Percentiles rank a stretch among this genome's conserved stretches.
Conservation (phyloP, 768 basidiomycete species). For the Suillus subluteus region DNA sequence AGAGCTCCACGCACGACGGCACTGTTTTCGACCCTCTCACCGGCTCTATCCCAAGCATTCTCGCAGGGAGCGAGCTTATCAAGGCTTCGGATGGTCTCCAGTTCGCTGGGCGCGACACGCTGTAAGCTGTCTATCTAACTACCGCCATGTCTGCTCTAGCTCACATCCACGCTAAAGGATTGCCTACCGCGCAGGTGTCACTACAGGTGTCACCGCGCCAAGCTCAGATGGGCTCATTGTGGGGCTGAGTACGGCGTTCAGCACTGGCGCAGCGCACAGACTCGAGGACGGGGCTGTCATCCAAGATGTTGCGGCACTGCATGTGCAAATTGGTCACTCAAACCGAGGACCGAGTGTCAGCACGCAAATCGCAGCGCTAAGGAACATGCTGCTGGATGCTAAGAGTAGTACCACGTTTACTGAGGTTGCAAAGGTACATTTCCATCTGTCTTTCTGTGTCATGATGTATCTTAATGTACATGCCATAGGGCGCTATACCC, state of each 20-base stretch:
- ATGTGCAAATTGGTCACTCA: slow-evolving; percentile 58
- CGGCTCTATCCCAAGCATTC: slow-evolving; percentile 36
- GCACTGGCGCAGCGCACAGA: slow-evolving; percentile 55
- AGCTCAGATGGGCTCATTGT: slow-evolving; percentile 51
- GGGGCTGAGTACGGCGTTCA: slow-evolving; percentile 64
- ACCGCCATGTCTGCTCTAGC: slow-evolving; percentile 21
- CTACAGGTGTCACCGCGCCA: slow-evolving; percentile 62
- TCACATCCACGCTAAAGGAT: slow-evolving; percentile 46
- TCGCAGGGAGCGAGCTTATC: slow-evolving; percentile 43
- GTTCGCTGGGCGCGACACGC: slow-evolving; percentile 60
- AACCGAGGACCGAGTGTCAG: slow-evolving; percentile 59
- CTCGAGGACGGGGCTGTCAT: slow-evolving; percentile 62
- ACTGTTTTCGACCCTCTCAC: slow-evolving; percentile 49
- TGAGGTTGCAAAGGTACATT: slow-evolving; percentile 47
- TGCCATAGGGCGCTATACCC: slow-evolving; percentile 63
- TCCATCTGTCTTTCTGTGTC: not conserved
- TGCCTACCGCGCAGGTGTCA: slow-evolving; percentile 69
- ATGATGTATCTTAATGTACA: not conserved
- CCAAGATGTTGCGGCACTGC: slow-evolving; percentile 62
- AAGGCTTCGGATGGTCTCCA: slow-evolving; percentile 75
- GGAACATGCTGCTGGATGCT: slow-evolving; percentile 57
- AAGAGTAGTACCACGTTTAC: slow-evolving; percentile 36
- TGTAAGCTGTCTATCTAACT: slow-evolving; percentile 40
- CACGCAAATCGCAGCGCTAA: slow-evolving; percentile 77
- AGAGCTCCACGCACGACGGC: slow-evolving; percentile 61